Conservation (phyloP, 129 eudicot species). For the Arctium lappa region DNA sequence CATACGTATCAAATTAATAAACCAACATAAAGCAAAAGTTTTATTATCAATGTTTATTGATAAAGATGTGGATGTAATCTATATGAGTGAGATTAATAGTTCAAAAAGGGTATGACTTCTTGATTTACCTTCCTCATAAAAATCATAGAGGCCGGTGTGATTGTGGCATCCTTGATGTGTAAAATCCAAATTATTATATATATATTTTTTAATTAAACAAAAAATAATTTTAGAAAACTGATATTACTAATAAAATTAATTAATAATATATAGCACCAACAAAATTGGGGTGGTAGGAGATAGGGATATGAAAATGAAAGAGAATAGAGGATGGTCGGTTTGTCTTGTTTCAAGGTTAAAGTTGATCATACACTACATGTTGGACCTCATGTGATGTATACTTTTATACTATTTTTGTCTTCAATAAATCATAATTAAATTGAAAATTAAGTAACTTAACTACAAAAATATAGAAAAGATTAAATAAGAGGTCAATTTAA, state of each 20-base stretch:
- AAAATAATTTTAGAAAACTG: background rate
- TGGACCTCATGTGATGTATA: background rate
- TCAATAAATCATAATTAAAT: background rate
- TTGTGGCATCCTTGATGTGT: too few species aligned
- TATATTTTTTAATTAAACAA: background rate
- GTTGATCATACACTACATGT: constrained; percentile 14
- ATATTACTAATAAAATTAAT: background rate
- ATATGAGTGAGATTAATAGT: too few species aligned
- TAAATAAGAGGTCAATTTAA: background rate
- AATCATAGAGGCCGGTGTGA: too few species aligned
- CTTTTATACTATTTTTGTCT: background rate
- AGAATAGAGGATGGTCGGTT: constrained; percentile 32
- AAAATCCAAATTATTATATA: background rate
- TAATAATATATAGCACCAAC: background rate
- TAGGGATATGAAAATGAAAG: constrained; percentile 23
- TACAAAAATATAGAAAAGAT: background rate
- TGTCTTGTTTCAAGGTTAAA: constrained; percentile 27
- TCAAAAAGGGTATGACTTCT: too few species aligned
- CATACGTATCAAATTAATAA: too few species aligned
- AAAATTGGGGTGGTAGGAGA: constrained; percentile 11
- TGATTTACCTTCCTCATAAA: too few species aligned
- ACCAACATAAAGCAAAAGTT: too few species aligned
- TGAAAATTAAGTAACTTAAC: background rate
- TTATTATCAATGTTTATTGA: too few species aligned
- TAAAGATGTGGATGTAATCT: too few species aligned